A percentile compares a stretch with the other conserved stretches of the same genome.
Conservation (phyloP, 192 early-diverging fungal genomes). For the Pilaira anomala region DNA sequence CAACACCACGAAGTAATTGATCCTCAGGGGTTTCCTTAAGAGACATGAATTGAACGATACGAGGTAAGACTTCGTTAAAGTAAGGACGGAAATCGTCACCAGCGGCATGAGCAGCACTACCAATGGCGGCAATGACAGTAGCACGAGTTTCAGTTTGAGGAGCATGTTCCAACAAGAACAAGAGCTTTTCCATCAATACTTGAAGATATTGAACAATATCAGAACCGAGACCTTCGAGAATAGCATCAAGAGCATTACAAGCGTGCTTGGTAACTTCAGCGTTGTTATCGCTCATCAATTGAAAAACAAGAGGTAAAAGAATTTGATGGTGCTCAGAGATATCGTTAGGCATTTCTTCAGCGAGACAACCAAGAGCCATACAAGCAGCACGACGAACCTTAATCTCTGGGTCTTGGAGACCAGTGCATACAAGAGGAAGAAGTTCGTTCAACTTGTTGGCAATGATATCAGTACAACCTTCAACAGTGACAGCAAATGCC, state of each 20-base stretch:
- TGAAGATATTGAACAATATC: slow-evolving; percentile 80
- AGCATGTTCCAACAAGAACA: slow-evolving; percentile 69
- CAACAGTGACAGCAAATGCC: slow-evolving; percentile 74
- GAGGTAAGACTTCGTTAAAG: slow-evolving; percentile 67
- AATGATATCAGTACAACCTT: slow-evolving; percentile 86
- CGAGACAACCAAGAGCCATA: slow-evolving; percentile 78
- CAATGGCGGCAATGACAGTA: slow-evolving; percentile 80
- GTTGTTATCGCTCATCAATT: slow-evolving; percentile 75
- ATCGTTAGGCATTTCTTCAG: slow-evolving; percentile 76
- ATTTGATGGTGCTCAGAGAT: slow-evolving; percentile 77
- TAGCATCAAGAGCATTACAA: slow-evolving; percentile 83
- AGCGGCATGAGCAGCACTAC: slow-evolving; percentile 87
- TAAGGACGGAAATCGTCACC: slow-evolving; percentile 71
- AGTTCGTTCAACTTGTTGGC: slow-evolving; percentile 76
- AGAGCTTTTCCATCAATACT: slow-evolving; percentile 76
- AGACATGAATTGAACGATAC: slow-evolving; percentile 70
- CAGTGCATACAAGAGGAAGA: slow-evolving; percentile 68
- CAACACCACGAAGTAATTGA: slow-evolving; percentile 75
- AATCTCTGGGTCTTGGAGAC: slow-evolving; percentile 76
- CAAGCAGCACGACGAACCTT: slow-evolving; percentile 83
- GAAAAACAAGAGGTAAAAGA: slow-evolving; percentile 82
- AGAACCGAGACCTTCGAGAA: slow-evolving; percentile 80
- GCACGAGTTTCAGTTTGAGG: slow-evolving; percentile 66
- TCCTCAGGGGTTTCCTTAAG: slow-evolving; percentile 67
- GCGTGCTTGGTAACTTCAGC: slow-evolving; percentile 75